Base-by-base conservation (phyloP, 441 rosid genomes). In the Rhodomyrtus psidioides region DNA sequence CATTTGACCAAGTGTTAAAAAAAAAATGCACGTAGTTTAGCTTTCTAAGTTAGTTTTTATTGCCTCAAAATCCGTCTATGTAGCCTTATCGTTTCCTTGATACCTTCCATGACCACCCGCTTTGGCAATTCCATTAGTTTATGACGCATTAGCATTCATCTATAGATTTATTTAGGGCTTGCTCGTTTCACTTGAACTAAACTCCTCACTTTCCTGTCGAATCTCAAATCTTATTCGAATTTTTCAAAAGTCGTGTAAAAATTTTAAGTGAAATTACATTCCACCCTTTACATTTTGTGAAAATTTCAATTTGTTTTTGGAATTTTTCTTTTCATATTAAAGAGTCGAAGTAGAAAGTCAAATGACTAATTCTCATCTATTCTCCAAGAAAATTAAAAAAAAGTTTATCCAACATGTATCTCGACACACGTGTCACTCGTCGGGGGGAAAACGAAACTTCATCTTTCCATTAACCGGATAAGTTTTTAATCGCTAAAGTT, bases 211-310 rank as follows among this genome's bases (percentile, higher is more conserved):
- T 10, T 34, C 15, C 2, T 2, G 7, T 65, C 34, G 39, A 34
- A 34, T 65, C 34, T 65, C 46, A 34, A 65, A 34, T 65, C 15
- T 65, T 23, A 19, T 34, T n/a, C n/a, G n/a, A n/a, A n/a, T n/a
- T n/a, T n/a, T n/a, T n/a, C n/a, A n/a, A n/a, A n/a, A n/a, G n/a
- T n/a, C n/a, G n/a, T n/a, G n/a, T n/a, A n/a, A n/a, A n/a, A n/a
- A n/a, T n/a, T 3, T 0, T 19, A 9, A 0, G 0, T 9, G 7
- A 0, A 1, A 5, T 65, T 9, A 9, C 2, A 26, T 5, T 12
- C 34, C 39, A 34, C 3, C 2, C 24, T 65, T 19, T 9, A 17
- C 1, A 62, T 34, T 9, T 1, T 6, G 0, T 34, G 26, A 65
- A 65, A 9, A 4, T 65, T 17, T 19, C 1, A 1, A 5, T 9